Percentiles rank a stretch among this genome's conserved stretches.
phyloP scores from a whole-genome alignment of 495 filamentous ascomycete genomes.

The Podospora pseudoanserina region DNA sequence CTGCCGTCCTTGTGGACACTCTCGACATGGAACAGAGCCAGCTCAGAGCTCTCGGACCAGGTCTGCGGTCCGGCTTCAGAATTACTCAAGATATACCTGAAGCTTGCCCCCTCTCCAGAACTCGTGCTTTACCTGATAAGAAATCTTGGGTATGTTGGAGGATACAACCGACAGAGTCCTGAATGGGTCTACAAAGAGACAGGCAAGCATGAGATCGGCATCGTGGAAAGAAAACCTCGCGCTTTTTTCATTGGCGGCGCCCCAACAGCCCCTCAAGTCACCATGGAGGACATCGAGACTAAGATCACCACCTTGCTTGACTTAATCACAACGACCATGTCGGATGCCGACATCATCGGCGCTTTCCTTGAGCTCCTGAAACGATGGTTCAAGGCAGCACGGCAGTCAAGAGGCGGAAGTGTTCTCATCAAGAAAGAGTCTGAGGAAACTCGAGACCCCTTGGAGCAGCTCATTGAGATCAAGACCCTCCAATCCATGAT shows the following conservation, averaged over 20 bases:
- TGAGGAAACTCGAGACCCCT: slow-evolving; percentile 39
- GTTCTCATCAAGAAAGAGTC: slow-evolving; percentile 33
- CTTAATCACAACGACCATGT: slow-evolving; percentile 49
- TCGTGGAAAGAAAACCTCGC: slow-evolving; percentile 20
- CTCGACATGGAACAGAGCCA: slow-evolving; percentile 46
- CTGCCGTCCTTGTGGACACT: slow-evolving; percentile 69
- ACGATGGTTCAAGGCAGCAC: slow-evolving; percentile 52
- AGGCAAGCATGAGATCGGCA: slow-evolving; percentile 28
- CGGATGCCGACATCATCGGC: slow-evolving; percentile 56
- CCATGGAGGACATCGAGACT: slow-evolving; percentile 41
- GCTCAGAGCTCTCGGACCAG: slow-evolving; percentile 24
- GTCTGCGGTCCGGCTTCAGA: slow-evolving; percentile 38
- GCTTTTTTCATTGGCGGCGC: slow-evolving; percentile 3
- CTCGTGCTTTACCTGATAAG: slow-evolving; percentile 39
- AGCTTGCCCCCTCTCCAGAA: slow-evolving; percentile 43
- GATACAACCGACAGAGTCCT: slow-evolving; percentile 22
- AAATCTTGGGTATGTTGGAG: slow-evolving; percentile 42
- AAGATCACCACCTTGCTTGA: slow-evolving; percentile 52
- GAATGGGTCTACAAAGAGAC: slow-evolving; percentile 39
- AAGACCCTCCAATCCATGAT: slow-evolving; percentile 67
- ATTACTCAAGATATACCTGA: slow-evolving; percentile 46
- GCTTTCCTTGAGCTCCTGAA: slow-evolving; percentile 63
- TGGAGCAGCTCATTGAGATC: slow-evolving; percentile 52
- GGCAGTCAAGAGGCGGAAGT: slow-evolving; percentile 3
- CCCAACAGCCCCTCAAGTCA: not conserved